Conservation (phyloP, 177 flowering plant genomes). For the Vitis hybrid region DNA sequence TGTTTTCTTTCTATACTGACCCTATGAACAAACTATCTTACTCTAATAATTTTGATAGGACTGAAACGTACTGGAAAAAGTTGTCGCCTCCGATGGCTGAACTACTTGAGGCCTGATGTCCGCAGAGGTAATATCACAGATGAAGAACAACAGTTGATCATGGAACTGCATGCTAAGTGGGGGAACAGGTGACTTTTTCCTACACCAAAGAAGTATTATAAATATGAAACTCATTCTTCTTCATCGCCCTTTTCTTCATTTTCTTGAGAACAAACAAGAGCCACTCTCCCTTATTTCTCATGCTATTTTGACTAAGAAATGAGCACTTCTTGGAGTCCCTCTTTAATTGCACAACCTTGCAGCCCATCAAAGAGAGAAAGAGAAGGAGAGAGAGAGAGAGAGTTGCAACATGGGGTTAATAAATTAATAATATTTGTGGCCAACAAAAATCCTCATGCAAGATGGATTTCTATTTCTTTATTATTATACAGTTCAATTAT, state of each 20-base stretch:
- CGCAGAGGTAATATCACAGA: slow-evolving; percentile 77
- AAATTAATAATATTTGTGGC: background rate
- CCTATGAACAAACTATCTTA: background rate
- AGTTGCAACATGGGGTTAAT: slow-evolving; percentile 3
- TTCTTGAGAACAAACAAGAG: background rate
- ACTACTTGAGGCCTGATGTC: slow-evolving; percentile 76
- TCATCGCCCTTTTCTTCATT: background rate
- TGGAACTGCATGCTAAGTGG: slow-evolving; percentile 82
- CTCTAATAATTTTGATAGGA: slow-evolving; percentile 29
- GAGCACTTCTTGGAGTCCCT: background rate
- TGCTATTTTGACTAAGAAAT: background rate
- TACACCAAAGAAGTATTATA: background rate
- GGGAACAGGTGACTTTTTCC: slow-evolving; percentile 64
- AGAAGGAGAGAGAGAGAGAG: background rate
- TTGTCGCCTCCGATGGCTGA: slow-evolving; percentile 82
- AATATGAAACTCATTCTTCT: background rate
- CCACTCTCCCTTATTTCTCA: background rate
- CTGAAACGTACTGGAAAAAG: slow-evolving; percentile 83
- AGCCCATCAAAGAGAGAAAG: background rate
- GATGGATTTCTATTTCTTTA: background rate
- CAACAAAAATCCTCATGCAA: background rate
- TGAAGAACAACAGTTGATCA: slow-evolving; percentile 72
- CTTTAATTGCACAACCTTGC: background rate
- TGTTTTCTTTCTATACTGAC: background rate
- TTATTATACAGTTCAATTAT: too few relatives aligned